Percentiles rank a stretch among this genome's conserved stretches.
phyloP scores from a whole-genome alignment of 1,284 basidiomycete species.

The Fistulinella staudtii region DNA sequence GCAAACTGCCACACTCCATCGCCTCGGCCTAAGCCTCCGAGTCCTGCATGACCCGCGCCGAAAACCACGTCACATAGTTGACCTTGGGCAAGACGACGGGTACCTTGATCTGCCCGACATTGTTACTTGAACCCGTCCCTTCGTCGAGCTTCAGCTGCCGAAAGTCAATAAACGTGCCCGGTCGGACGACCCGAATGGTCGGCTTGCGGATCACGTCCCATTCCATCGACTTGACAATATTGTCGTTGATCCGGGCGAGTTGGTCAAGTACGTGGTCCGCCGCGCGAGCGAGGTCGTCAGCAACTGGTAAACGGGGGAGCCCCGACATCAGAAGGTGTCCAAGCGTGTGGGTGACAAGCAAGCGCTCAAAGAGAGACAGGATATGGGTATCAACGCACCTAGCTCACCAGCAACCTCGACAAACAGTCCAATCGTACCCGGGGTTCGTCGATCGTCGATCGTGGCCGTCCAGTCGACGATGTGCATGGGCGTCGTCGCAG shows the following conservation, averaged over 20 bases:
- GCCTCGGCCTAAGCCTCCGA: not conserved
- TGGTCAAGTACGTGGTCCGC: not conserved
- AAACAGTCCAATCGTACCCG: conserved; percentile 19
- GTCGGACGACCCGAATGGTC: not conserved
- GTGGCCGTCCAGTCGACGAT: conserved; percentile 21
- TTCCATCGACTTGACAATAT: not conserved
- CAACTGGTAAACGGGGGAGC: no score
- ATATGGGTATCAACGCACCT: conserved; percentile 2
- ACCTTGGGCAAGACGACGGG: not conserved
- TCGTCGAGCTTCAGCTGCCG: not conserved
- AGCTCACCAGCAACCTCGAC: conserved; percentile 13
- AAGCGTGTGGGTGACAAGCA: not conserved
- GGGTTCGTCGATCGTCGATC: conserved; percentile 11
- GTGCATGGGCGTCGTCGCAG: not conserved
- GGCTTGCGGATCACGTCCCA: not conserved
- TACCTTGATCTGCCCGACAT: not conserved
- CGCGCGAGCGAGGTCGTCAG: not conserved
- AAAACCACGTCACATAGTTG: not conserved
- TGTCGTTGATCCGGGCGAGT: not conserved
- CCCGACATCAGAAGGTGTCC: no score
- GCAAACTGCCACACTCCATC: no score
- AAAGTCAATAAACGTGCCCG: not conserved
- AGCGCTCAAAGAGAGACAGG: not conserved
- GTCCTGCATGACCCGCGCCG: not conserved
- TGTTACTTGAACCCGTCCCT: not conserved